Evolutionary conservation across 1,284 basidiomycete species (phyloP).

Genomic region (Pisolithus thermaeus): DNA sequence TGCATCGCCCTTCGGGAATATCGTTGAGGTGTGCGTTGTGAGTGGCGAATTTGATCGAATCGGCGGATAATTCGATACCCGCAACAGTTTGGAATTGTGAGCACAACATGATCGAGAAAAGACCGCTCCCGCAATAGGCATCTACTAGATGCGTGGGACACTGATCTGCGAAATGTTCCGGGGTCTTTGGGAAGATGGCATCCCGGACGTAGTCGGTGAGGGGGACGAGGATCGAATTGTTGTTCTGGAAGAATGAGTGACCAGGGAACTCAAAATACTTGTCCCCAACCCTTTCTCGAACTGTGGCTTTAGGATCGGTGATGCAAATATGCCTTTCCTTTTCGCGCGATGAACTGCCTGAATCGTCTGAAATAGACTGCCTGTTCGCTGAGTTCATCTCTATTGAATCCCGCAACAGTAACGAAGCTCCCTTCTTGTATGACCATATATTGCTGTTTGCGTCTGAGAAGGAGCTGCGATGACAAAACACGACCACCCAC

Average conservation of each 20-base stretch:
- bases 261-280: conserved; percentile 86
- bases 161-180: conserved; percentile 1
- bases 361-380: conserved; percentile 5
- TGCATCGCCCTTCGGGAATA: conserved; percentile 34
- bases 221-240: conserved; percentile 85
- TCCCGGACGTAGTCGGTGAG: conserved; percentile 79
- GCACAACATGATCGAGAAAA: conserved; percentile 89
- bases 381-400: conserved; percentile 21
- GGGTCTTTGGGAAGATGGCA: conserved; percentile 52
- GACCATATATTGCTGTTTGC: conserved; percentile 65
- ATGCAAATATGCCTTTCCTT: conserved; percentile 70
- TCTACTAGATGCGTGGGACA: conserved; percentile 82
- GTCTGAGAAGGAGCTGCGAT: conserved; percentile 4
- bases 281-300: conserved; percentile 82
- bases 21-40: conserved; percentile 77
- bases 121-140: conserved; percentile 87
- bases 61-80: conserved; percentile 82
- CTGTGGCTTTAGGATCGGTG: conserved; percentile 75
- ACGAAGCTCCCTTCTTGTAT: conserved; percentile 87
- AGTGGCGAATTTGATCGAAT: conserved; percentile 77
- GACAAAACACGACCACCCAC: conserved; percentile 38
- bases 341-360: conserved; percentile 18
- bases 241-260: conserved; percentile 96
- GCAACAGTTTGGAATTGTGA: conserved; percentile 74
- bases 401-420: conserved; percentile 88